Conservation (phyloP, 1,284 basidiomycete species). For the Bjerkandera adusta region DNA sequence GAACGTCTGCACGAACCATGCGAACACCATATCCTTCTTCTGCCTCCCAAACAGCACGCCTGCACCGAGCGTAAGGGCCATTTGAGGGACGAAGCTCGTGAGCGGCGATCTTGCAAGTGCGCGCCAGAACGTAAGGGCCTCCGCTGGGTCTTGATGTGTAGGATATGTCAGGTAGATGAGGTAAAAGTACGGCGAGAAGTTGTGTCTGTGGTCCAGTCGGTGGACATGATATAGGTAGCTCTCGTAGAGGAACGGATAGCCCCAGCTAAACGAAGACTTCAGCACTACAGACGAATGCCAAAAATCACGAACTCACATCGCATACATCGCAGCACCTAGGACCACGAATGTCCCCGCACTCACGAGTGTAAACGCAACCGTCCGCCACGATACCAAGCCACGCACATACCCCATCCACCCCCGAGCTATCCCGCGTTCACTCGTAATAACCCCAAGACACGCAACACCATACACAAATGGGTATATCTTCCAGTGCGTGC, state of each 20-base stretch:
- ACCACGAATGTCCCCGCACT: constrained; percentile 70
- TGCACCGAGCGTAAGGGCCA: constrained; percentile 61
- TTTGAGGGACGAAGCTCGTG: constrained; percentile 74
- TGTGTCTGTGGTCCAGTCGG: constrained; percentile 94
- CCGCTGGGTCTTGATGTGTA: constrained; percentile 27
- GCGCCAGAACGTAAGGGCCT: constrained; percentile 43
- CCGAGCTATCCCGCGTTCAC: constrained; percentile 20
- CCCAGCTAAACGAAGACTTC: constrained; percentile 65
- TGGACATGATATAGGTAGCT: constrained; percentile 93
- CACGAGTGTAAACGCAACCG: constrained; percentile 67
- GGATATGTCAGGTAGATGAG: constrained; percentile 84
- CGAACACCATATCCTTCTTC: constrained; percentile 62
- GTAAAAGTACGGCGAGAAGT: constrained; percentile 98
- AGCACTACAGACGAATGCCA: constrained; percentile 1
- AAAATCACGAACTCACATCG: constrained; percentile 61
- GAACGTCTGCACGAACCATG: constrained; percentile 91
- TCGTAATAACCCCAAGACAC: constrained; percentile 66
- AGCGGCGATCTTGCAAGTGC: constrained; percentile 58
- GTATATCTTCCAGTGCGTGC: constrained; percentile 95
- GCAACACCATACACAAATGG: constrained; percentile 88
- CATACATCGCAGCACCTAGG: constrained; percentile 69
- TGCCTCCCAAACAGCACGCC: constrained; percentile 64
- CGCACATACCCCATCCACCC: constrained; percentile 32
- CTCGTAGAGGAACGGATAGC: constrained; percentile 87
- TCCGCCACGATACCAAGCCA: constrained; percentile 51